These are phyloP conservation scores for Penicillium sp. DNA, from an alignment of 2,329 filamentous ascomycete species.

Conservation along the genomic window DNA sequence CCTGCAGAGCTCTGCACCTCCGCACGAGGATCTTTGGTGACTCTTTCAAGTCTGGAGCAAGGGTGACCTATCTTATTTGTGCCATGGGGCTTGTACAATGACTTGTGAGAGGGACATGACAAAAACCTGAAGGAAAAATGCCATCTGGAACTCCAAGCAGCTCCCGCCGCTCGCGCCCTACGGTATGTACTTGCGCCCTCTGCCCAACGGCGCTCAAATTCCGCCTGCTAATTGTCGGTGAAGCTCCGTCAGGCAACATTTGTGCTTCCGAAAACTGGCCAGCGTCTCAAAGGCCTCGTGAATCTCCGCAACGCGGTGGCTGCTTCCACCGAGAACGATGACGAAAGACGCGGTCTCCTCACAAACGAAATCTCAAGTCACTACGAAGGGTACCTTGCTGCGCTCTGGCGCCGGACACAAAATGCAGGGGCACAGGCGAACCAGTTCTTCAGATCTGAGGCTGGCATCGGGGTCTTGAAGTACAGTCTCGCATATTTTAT, in stretches of 20 bases:
- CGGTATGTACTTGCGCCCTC: conserved; percentile 25
- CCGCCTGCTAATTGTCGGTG: conserved; percentile 7
- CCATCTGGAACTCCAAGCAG: conserved; percentile 32
- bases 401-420: conserved; percentile 31
- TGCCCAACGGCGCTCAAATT: background rate
- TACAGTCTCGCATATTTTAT: conserved; percentile 88
- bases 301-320: conserved; percentile 63
- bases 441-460: conserved; percentile 68
- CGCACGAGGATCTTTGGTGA: conserved; percentile 4
- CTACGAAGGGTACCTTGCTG: conserved; percentile 16
- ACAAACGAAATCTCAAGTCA: conserved; percentile 24
- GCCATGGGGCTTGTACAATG: conserved; percentile 7
- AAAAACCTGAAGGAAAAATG: conserved; percentile 27
- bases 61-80: background rate
- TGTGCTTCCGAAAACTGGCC: conserved; percentile 81
- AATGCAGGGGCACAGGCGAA: conserved; percentile 48
- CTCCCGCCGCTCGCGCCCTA: conserved; percentile 37
- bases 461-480: conserved; percentile 80
- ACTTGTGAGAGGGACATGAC: conserved; percentile 15
- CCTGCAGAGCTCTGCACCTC: conserved; percentile 9
- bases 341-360: conserved; percentile 41
- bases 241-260: conserved; percentile 82
- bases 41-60: conserved; percentile 1
- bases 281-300: conserved; percentile 78
- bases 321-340: conserved; percentile 23